Conservation (phyloP, 73 alveolate genomes). For the Tetrahymena elliotti region DNA sequence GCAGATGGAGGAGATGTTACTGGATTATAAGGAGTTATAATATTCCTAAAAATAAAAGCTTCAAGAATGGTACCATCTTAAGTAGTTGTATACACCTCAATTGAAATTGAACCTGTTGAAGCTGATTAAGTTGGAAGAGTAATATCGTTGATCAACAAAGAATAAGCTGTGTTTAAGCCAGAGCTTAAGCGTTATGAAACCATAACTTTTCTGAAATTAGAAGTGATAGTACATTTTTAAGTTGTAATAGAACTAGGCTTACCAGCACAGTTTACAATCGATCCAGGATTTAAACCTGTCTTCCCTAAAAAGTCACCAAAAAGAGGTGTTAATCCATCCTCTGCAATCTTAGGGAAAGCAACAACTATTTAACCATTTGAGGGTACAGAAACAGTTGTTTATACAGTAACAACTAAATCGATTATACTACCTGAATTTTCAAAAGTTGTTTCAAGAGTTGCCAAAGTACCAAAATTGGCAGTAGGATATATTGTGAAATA, state of each 20-base stretch:
- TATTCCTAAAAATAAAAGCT: slow-evolving; percentile 1
- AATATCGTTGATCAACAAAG: background rate
- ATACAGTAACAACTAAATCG: background rate
- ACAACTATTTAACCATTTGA: slow-evolving; percentile 6
- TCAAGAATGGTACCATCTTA: background rate
- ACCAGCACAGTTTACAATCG: background rate
- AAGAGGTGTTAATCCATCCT: slow-evolving; percentile 2
- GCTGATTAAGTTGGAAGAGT: slow-evolving; percentile 12
- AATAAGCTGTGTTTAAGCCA: background rate
- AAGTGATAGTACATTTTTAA: background rate
- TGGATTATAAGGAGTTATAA: background rate
- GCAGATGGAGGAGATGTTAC: background rate
- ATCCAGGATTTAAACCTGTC: background rate
- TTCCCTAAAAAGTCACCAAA: background rate
- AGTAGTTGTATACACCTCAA: slow-evolving; percentile 8
- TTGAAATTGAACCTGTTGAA: background rate
- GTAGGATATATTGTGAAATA: background rate
- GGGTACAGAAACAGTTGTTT: background rate
- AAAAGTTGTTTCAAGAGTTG: background rate
- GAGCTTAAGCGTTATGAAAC: background rate
- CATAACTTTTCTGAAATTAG: background rate
- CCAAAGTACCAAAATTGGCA: background rate
- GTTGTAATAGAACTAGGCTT: background rate
- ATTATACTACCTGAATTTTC: background rate
- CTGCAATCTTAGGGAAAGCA: slow-evolving; percentile 12